Conservation (phyloP, 2,329 filamentous ascomycete genomes). For the Emmonsiellopsis sp. region DNA sequence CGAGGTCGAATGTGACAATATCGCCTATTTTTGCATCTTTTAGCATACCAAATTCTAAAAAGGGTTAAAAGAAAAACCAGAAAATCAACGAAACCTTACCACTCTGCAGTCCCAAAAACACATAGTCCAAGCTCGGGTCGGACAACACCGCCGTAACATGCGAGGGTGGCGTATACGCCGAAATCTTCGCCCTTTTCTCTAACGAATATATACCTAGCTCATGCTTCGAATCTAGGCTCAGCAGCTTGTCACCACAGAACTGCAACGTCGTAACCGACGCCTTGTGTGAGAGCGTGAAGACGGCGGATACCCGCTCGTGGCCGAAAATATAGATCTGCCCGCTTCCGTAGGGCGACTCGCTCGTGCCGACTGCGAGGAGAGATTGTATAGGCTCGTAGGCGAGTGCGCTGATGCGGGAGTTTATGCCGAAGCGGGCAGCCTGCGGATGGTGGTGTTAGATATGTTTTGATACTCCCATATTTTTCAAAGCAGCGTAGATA, state of each 20-base stretch:
- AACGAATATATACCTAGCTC: slow-evolving; percentile 79
- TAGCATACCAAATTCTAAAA: not conserved
- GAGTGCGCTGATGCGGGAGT: slow-evolving; percentile 64
- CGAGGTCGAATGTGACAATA: slow-evolving; percentile 84
- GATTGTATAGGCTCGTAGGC: slow-evolving; percentile 93
- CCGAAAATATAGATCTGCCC: slow-evolving; percentile 88
- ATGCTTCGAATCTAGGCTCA: slow-evolving; percentile 77
- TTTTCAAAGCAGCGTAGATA: no score
- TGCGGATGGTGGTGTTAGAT: slow-evolving; percentile 14
- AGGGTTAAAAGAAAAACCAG: not conserved
- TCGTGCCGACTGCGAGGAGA: slow-evolving; percentile 82
- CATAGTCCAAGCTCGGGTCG: slow-evolving; percentile 90
- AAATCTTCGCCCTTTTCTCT: slow-evolving; percentile 55
- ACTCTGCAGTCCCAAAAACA: slow-evolving; percentile 69
- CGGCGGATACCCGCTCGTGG: slow-evolving; percentile 66
- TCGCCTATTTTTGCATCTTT: slow-evolving; percentile 47
- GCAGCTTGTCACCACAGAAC: slow-evolving; percentile 76
- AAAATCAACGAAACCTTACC: slow-evolving; percentile 30
- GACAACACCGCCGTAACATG: slow-evolving; percentile 64
- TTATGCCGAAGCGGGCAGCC: slow-evolving; percentile 70
- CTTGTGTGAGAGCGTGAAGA: slow-evolving; percentile 59
- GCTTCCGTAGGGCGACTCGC: slow-evolving; percentile 72
- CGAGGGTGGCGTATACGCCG: slow-evolving; percentile 66
- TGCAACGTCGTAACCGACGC: slow-evolving; percentile 68
- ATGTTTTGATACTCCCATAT: not conserved